phyloP scores from a whole-genome alignment of 495 filamentous ascomycete species.

The Trichoderma asperelloides region DNA sequence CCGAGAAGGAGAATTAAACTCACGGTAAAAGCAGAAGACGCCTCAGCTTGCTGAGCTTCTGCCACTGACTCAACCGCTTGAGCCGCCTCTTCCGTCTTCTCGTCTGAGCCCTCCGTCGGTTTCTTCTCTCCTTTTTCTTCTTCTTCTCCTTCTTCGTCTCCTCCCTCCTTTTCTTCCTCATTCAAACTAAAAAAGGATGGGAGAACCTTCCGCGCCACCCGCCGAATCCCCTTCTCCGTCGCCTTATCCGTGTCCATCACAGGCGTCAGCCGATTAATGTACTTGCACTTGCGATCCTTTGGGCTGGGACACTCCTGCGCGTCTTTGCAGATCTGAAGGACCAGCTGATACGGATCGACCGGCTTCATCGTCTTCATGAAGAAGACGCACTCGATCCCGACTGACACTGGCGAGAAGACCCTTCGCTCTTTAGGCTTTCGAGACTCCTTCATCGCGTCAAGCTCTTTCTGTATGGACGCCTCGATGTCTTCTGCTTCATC shows the following conservation, averaged over 20 bases:
- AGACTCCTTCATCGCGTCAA: conserved; percentile 53
- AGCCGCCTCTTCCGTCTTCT: conserved; percentile 10
- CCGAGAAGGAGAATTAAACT: conserved; percentile 5
- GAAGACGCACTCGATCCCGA: conserved; percentile 70
- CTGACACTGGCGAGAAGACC: conserved; percentile 54
- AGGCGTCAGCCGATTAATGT: conserved; percentile 78
- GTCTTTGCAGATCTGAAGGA: conserved; percentile 64
- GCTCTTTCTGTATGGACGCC: conserved; percentile 67
- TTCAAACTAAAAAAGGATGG: conserved; percentile 59
- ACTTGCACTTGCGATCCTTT: conserved; percentile 57
- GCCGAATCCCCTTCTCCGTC: conserved; percentile 62
- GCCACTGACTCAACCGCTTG: conserved; percentile 27
- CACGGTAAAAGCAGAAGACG: conserved; percentile 12
- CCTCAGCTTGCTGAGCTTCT: conserved; percentile 15
- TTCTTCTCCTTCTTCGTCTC: conserved; percentile 23
- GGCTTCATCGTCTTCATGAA: conserved; percentile 59
- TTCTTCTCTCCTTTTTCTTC: conserved; percentile 26
- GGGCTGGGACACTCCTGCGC: conserved; percentile 35
- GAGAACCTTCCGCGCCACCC: conserved; percentile 62
- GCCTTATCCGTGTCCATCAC: conserved; percentile 69
- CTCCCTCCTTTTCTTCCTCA: conserved; percentile 14
- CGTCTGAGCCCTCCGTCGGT: conserved; percentile 26
- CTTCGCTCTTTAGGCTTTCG: conserved; percentile 29
- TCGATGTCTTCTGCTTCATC: conserved; percentile 62
- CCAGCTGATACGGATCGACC: conserved; percentile 73